A percentile compares a stretch with the other conserved stretches of the same genome.
These are phyloP conservation scores for Diaporthe eres DNA, from an alignment of 2,329 filamentous ascomycete species.

Conservation along the genomic window DNA sequence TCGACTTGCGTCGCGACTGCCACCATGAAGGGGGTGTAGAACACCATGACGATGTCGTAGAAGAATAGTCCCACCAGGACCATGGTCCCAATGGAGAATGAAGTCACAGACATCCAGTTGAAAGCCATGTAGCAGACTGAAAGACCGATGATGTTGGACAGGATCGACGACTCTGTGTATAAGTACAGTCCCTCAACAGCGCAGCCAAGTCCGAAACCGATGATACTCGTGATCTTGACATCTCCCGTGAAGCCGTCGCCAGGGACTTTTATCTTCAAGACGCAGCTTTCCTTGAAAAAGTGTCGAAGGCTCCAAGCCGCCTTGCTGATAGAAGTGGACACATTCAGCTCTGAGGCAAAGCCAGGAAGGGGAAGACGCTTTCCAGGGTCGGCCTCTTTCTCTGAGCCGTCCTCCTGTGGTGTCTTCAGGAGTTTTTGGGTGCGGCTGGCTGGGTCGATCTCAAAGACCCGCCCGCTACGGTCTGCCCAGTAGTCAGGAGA, in stretches of 20 bases:
- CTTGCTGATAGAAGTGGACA: conserved; percentile 46
- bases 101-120: conserved; percentile 89
- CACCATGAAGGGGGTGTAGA: conserved; percentile 89
- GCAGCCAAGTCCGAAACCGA: conserved; percentile 69
- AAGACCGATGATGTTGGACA: conserved; percentile 90
- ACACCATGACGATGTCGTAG: conserved; percentile 95
- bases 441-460: conserved; percentile 58
- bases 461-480: conserved; percentile 58
- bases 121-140: conserved; percentile 88
- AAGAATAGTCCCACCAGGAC: conserved; percentile 87
- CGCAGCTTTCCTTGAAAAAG: conserved; percentile 67
- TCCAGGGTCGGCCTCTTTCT: conserved; percentile 48
- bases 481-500: conserved; percentile 80
- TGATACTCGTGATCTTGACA: conserved; percentile 69
- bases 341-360: conserved; percentile 36
- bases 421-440: conserved; percentile 54
- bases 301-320: conserved; percentile 66
- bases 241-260: conserved; percentile 63
- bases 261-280: conserved; percentile 64
- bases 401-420: conserved; percentile 42
- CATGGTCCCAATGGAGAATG: conserved; percentile 84
- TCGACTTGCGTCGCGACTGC: conserved; percentile 91
- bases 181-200: conserved; percentile 74
- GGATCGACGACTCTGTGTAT: conserved; percentile 67
- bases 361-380: conserved; percentile 46